These are phyloP conservation scores for Colletotrichum paranaense DNA, from an alignment of 2,329 filamentous ascomycete species.

Conservation along the genomic window DNA sequence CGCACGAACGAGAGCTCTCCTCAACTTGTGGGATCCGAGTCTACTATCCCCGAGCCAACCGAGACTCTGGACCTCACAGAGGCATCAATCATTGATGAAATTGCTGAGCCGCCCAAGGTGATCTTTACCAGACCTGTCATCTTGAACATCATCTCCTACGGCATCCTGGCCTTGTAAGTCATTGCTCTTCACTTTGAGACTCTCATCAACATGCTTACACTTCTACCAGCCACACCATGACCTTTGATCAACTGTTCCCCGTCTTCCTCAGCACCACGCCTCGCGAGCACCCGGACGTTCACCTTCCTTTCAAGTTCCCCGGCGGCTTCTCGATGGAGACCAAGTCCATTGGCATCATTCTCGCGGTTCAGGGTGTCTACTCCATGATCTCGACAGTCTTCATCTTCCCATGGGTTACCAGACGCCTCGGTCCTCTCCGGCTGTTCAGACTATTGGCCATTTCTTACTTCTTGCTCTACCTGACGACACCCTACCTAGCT, in stretches of 20 bases:
- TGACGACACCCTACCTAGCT: conserved; percentile 89
- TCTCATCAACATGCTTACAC: conserved; percentile 34
- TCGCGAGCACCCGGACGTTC: conserved; percentile 51
- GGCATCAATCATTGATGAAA: conserved; percentile 4
- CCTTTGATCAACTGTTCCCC: conserved; percentile 92
- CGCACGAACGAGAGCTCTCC: conserved; percentile 69
- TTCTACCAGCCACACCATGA: conserved; percentile 86
- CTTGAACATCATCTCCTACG: conserved; percentile 89
- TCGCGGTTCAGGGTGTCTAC: conserved; percentile 89
- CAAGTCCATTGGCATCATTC: conserved; percentile 86
- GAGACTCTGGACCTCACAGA: conserved; percentile 48
- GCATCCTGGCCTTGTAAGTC: conserved; percentile 93
- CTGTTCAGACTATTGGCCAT: conserved; percentile 86
- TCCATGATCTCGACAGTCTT: conserved; percentile 89
- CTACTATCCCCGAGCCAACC: conserved; percentile 43
- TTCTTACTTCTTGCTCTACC: conserved; percentile 88
- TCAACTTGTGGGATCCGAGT: conserved; percentile 50
- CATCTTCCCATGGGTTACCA: conserved; percentile 83
- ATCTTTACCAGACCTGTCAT: conserved; percentile 88
- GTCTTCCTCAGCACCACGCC: conserved; percentile 83
- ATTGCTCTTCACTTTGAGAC: conserved; percentile 26
- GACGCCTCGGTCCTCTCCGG: conserved; percentile 79
- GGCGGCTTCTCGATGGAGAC: conserved; percentile 88
- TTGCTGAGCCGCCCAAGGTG: conserved; percentile 46
- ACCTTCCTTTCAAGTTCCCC: conserved; percentile 87